These are phyloP conservation scores for Yamadazyma blattariae DNA, from an alignment of 1,139 yeast genomes.

Conservation along the genomic window DNA sequence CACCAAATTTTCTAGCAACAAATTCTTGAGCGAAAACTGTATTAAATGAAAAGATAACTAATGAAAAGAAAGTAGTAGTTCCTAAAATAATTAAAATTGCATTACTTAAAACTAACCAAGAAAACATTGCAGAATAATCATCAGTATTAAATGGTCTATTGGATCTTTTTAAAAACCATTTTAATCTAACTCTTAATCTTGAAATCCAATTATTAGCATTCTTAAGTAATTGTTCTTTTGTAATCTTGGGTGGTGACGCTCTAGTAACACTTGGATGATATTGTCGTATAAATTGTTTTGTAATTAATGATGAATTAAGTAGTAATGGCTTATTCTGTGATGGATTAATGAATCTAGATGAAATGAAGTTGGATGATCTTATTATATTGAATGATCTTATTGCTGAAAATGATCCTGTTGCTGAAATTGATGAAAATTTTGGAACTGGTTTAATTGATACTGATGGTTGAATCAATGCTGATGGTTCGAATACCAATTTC, in stretches of 20 bases:
- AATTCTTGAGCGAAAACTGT: slow-evolving; percentile 89
- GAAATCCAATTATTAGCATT: slow-evolving; percentile 49
- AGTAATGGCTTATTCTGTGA: no score
- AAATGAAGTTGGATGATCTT: neutral
- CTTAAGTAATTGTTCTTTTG: slow-evolving; percentile 53
- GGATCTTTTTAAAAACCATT: slow-evolving; percentile 62
- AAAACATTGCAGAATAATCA: slow-evolving; percentile 83
- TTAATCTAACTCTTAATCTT: slow-evolving; percentile 54
- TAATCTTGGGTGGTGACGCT: slow-evolving; percentile 8
- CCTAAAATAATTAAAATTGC: slow-evolving; percentile 74
- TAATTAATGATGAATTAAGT: no score
- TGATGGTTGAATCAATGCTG: no score
- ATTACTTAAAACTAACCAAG: slow-evolving; percentile 90
- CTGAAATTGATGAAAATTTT: no score
- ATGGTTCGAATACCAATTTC: no score
- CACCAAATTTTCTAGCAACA: slow-evolving; percentile 79
- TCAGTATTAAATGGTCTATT: slow-evolving; percentile 78
- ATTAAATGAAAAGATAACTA: slow-evolving; percentile 73
- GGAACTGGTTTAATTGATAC: no score
- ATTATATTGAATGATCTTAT: no score
- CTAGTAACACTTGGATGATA: slow-evolving; percentile 2
- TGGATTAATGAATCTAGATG: no score
- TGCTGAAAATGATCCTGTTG: no score
- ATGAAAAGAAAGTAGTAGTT: slow-evolving; percentile 85
- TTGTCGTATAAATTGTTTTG: slow-evolving; percentile 1